Evolutionary conservation across 1,284 basidiomycete genomes (phyloP).

Genomic region (Cutaneotrichosporon curvatum): DNA sequence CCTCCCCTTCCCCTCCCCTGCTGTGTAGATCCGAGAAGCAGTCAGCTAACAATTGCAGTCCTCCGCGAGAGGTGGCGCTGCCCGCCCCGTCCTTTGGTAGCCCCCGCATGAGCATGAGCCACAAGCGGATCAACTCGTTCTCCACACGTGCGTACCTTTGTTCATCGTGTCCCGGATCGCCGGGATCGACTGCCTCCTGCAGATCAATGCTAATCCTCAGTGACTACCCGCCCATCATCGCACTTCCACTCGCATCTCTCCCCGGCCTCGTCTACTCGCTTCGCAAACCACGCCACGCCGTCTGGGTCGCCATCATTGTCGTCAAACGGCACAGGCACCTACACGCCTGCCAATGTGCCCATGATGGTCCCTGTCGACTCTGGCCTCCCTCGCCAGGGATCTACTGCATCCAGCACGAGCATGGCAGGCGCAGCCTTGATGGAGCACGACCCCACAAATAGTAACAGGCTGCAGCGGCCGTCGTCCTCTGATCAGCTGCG

Average conservation of each 20-base stretch:
- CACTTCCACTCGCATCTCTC: slow-evolving; percentile 30
- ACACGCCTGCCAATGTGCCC: slow-evolving; percentile 15
- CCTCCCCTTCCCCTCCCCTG: no score
- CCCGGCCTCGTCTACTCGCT: slow-evolving; percentile 25
- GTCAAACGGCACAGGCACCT: slow-evolving; percentile 19
- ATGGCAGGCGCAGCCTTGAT: background rate
- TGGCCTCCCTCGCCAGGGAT: slow-evolving; percentile 4
- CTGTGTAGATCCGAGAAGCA: background rate
- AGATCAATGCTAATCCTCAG: slow-evolving; percentile 15
- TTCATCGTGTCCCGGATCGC: no score
- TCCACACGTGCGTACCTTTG: no score
- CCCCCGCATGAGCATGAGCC: slow-evolving; percentile 5
- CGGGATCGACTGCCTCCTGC: background rate
- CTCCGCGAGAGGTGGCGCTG: slow-evolving; percentile 27
- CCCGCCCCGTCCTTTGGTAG: slow-evolving; percentile 6
- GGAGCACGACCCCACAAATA: background rate
- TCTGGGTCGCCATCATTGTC: slow-evolving; percentile 25
- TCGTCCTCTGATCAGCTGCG: slow-evolving; percentile 6
- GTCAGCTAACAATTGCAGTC: slow-evolving; percentile 18
- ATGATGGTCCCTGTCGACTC: background rate
- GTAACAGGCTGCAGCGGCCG: background rate
- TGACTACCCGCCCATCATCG: slow-evolving; percentile 12
- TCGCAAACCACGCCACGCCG: slow-evolving; percentile 21
- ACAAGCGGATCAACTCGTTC: slow-evolving; percentile 23
- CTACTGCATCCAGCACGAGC: slow-evolving; percentile 1